A percentile compares a stretch with the other conserved stretches of the same genome.
phyloP scores from a whole-genome alignment of 2,329 filamentous ascomycete genomes.

The Neonectria punicea region DNA sequence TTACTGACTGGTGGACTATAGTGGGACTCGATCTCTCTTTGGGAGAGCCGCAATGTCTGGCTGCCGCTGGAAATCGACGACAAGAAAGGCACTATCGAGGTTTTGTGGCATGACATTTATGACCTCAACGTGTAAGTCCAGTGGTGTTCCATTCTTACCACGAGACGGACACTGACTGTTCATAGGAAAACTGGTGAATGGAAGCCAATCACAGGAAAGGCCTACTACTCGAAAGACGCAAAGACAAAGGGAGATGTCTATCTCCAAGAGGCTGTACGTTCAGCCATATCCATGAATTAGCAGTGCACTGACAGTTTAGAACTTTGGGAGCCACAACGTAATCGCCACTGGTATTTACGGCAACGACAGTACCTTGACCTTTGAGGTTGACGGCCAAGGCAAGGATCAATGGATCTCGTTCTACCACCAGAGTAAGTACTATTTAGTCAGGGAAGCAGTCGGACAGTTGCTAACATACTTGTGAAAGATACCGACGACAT shows the following conservation, averaged over 20 bases:
- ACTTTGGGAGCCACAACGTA: conserved; percentile 56
- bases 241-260: conserved; percentile 55
- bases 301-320: conserved; percentile 32
- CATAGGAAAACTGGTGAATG: conserved; percentile 57
- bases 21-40: conserved; percentile 63
- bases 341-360: conserved; percentile 64
- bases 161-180: not conserved
- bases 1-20: conserved; percentile 14
- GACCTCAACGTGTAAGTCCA: conserved; percentile 59
- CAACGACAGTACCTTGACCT: conserved; percentile 62
- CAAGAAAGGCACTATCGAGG: conserved; percentile 55
- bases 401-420: conserved; percentile 65
- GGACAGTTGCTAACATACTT: not conserved
- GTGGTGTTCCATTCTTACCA: not conserved
- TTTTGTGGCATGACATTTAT: conserved; percentile 65
- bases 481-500: conserved; percentile 65
- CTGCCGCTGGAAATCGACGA: conserved; percentile 64
- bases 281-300: fast-evolving
- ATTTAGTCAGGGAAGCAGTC: no score
- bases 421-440: conserved; percentile 60
- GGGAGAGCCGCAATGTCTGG: conserved; percentile 67
- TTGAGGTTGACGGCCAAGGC: conserved; percentile 58
- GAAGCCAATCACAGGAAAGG: conserved; percentile 57
- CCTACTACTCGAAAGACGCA: conserved; percentile 58
- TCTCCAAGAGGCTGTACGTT: conserved; percentile 59